Evolutionary conservation across 192 early-diverging fungal species (phyloP).

Genomic region (Linnemannia exigua): DNA sequence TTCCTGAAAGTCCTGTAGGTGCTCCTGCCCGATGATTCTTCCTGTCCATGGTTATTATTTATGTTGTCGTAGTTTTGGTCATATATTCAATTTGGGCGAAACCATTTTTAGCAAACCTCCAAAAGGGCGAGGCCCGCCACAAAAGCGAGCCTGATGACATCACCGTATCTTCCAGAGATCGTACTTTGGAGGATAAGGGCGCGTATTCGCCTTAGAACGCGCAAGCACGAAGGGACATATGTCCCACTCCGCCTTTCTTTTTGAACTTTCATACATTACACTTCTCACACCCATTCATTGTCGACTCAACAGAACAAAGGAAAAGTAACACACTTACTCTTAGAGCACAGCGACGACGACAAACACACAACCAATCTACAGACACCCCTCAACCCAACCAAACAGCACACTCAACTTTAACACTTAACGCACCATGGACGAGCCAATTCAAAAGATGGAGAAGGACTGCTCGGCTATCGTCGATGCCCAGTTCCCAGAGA

Average conservation of each 20-base stretch:
- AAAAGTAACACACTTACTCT: too few species aligned
- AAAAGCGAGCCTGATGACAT: not conserved
- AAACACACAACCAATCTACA: not conserved
- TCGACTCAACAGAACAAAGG: not conserved
- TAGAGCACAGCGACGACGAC: not conserved
- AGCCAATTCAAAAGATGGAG: constrained; percentile 88
- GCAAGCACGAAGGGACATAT: not conserved
- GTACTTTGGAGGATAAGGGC: not conserved
- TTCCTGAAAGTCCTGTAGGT: not conserved
- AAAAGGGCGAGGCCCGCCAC: not conserved
- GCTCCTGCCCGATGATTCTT: constrained; percentile 26
- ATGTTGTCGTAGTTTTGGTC: not conserved
- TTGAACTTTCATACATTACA: not conserved
- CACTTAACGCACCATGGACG: constrained; percentile 54
- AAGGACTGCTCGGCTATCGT: constrained; percentile 89
- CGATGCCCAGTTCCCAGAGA: constrained; percentile 84
- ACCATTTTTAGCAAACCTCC: not conserved
- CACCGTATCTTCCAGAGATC: not conserved
- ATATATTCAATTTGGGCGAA: not conserved
- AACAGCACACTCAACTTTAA: not conserved
- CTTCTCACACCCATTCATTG: not conserved
- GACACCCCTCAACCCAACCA: not conserved
- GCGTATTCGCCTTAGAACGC: constrained; percentile 8
- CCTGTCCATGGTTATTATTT: constrained; percentile 27
- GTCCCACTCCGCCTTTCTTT: not conserved